Base-by-base conservation (phyloP, 305 asterid species). In the Fraxinus ornus region DNA sequence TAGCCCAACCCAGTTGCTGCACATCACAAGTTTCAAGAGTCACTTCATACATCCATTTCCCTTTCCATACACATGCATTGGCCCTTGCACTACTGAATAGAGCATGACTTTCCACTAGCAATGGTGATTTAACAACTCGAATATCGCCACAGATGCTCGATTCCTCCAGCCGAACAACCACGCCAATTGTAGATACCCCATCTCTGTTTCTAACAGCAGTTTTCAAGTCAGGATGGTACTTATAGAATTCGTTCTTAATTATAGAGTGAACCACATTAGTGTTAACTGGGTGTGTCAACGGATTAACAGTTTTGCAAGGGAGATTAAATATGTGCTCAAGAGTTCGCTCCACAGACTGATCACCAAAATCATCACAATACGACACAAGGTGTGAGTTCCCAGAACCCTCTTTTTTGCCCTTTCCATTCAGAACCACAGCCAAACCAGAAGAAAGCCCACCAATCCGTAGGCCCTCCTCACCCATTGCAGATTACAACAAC, bases 11-110 rank as follows among this genome's bases (percentile, higher is more conserved):
- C 82, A 95, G 83, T 91, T 94, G 98, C 88, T 93, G 98, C 83
- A 94, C 87, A 55, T 98, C 99, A 84, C 89, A 89, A 84, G 99
- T 94, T 90, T 95, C 99, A 73, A 95, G 97, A 75, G 90, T 93
- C 77, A 91, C 97, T 92, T 95, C 99, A 83, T 94, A 95, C 99
- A 95, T 95, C 99, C 99, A 95, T 85, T 91, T 94, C 79, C 98
- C 99, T 90, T 90, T 94, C 99, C 99, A 94, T 73, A 94, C 97
- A 87, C 97, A 95, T 22, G 95, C 87, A 87, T 91, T 89, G 44
- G 96, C 95, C 90, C 99, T 93, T 35, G 86, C 95, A 81, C 98
- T 95, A 87, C 97, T 91, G 88, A 95, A 95, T 76, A 92, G 75
- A 80, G 98, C 92, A 88, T 93, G 97, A 85, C 97, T 91, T 88